Base-by-base conservation (phyloP, 352 stramenopile species). In the Phytopythium vexans region DNA sequence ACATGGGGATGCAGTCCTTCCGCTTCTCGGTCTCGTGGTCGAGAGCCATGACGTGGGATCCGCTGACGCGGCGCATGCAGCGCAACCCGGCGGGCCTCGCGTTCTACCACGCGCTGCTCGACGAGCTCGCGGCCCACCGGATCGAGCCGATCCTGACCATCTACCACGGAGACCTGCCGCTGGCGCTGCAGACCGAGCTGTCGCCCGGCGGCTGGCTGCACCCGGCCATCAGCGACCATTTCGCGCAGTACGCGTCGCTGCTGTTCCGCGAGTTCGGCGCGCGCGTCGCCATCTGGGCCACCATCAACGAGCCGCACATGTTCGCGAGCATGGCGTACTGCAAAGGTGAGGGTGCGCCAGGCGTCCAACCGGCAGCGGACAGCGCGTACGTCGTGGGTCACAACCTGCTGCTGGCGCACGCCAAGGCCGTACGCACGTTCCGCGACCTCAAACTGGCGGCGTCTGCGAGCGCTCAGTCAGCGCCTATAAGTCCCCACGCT, bases 1-100 rank as follows among this genome's bases (percentile, higher is more conserved):
- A 74, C 52, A 68, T 97, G 35, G 90, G 88, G 27, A 56, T 98
- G 12, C 86, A 94, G 61, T 77, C 83, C n/a, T 98, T 97, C 68
- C 82, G 94, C 6, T 68, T 68, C 39, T 69, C 85, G 3, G 82
- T 98, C 54, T 76, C 88, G 5, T 98, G 93, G 93, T 74, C 85
- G 34, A 66, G 91, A 35, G 91, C 97, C 41, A 73, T 96, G 51
- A 92, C 86, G 1, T 78, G 81, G 57, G 81, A 93, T 51, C 51
- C 54, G 6, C 71, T 54, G 4, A 61, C 64, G 34, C 63, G 69
- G 21, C 62, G 62, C 34, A 76, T 70, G 49, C 42, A 68, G 3
- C 64, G 82, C 31, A 98, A 98, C 70, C 59, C 74, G 15, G 69
- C 75, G 12, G 92, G 89, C 8, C 66, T 98, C 27, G 54, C 58